These are phyloP conservation scores for Eucalyptus caleyi DNA, from an alignment of 345 rosid genomes.

Conservation along the genomic window DNA sequence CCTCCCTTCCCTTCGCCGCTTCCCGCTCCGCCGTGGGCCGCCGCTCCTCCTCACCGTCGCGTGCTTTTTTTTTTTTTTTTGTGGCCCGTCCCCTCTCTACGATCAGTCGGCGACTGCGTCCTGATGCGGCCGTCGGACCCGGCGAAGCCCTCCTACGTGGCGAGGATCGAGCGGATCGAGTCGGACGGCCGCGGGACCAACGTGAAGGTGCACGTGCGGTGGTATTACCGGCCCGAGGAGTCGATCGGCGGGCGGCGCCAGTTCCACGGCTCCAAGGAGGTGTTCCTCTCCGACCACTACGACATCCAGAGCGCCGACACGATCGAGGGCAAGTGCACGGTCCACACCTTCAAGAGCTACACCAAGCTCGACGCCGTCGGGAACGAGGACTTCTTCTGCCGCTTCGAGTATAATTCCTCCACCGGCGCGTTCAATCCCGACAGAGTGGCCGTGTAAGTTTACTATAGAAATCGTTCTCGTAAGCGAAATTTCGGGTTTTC, in stretches of 20 bases:
- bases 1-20: background rate
- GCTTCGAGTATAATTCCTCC: slow-evolving; percentile 86
- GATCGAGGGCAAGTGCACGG: slow-evolving; percentile 85
- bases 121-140: slow-evolving; percentile 89
- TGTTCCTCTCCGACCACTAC: slow-evolving; percentile 82
- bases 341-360: slow-evolving; percentile 78
- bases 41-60: no score
- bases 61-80: no score
- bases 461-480: background rate
- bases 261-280: slow-evolving; percentile 95
- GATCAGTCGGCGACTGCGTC: slow-evolving; percentile 80
- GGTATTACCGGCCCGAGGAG: slow-evolving; percentile 99
- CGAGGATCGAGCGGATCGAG: slow-evolving; percentile 83
- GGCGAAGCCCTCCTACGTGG: slow-evolving; percentile 77
- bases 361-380: slow-evolving; percentile 89
- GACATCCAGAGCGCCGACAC: slow-evolving; percentile 90
- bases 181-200: slow-evolving; percentile 67
- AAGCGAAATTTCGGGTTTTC: background rate
- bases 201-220: slow-evolving; percentile 71
- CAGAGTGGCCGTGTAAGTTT: slow-evolving; percentile 86
- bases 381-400: slow-evolving; percentile 94
- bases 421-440: slow-evolving; percentile 91
- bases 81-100: no score
- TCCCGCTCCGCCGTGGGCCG: no score
- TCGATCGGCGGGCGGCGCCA: slow-evolving; percentile 90